Evolutionary conservation across 352 stramenopile genomes (phyloP).

Genomic region (Pythium periplocum): DNA sequence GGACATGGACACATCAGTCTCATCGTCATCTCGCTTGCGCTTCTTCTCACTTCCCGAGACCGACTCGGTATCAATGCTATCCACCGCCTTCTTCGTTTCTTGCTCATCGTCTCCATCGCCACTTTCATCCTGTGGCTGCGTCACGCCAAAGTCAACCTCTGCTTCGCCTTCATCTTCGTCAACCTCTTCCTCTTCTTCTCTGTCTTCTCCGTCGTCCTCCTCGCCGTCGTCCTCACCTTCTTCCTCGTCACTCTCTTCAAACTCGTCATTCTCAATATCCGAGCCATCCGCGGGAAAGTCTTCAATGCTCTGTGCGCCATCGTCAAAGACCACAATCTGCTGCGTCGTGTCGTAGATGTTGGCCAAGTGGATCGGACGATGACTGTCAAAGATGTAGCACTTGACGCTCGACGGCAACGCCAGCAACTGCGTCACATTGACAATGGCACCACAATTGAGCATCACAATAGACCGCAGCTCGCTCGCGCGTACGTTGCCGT

Average conservation of each 20-base stretch:
- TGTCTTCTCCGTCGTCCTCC: conserved; percentile 50
- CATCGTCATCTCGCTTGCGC: conserved; percentile 28
- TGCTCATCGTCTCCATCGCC: conserved; percentile 13
- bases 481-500: conserved; percentile 24
- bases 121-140: not conserved
- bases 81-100: conserved; percentile 15
- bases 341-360: conserved; percentile 92
- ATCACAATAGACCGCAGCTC: conserved; percentile 90
- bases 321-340: conserved; percentile 81
- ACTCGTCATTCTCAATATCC: conserved; percentile 57
- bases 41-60: conserved; percentile 18
- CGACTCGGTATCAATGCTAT: not conserved
- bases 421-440: conserved; percentile 88
- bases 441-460: conserved; percentile 93
- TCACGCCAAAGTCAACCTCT: conserved; percentile 40
- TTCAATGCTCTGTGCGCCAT: conserved; percentile 58
- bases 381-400: conserved; percentile 95
- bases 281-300: conserved; percentile 82
- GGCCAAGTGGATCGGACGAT: conserved; percentile 93
- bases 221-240: conserved; percentile 51
- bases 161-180: conserved; percentile 37
- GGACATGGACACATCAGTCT: conserved; percentile 1
- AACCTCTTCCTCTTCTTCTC: conserved; percentile 35
- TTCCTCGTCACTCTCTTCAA: conserved; percentile 63
- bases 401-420: conserved; percentile 52